phyloP scores from a whole-genome alignment of 2,329 filamentous ascomycete species.

The Lecanicillium sp. region DNA sequence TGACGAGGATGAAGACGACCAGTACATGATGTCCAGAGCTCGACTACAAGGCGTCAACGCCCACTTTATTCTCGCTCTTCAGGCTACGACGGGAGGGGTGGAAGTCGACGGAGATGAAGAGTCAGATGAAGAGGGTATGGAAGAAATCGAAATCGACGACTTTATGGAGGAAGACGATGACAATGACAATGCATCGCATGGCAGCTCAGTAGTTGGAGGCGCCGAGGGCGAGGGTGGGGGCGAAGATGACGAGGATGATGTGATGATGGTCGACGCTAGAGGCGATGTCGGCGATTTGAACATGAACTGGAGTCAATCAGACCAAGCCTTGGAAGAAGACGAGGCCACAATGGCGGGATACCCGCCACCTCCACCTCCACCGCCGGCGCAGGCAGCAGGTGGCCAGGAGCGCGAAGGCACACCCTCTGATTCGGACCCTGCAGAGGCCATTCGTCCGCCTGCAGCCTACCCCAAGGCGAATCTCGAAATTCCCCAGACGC shows the following conservation, averaged over 20 bases:
- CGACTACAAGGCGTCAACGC: conserved; percentile 29
- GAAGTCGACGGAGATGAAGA: conserved; percentile 25
- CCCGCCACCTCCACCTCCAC: conserved; percentile 57
- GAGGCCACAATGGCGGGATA: conserved; percentile 76
- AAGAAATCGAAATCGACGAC: conserved; percentile 39
- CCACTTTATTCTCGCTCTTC: conserved; percentile 32
- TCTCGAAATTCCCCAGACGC: conserved; percentile 76
- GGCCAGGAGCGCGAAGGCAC: conserved; percentile 56
- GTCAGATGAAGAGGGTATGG: conserved; percentile 28
- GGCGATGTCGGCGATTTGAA: conserved; percentile 40
- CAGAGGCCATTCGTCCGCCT: conserved; percentile 57
- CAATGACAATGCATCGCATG: conserved; percentile 29
- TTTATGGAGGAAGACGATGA: conserved; percentile 52
- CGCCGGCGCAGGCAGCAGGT: conserved; percentile 44
- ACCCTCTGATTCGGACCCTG: conserved; percentile 65
- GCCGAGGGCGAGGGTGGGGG: conserved; percentile 47
- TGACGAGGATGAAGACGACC: conserved; percentile 42
- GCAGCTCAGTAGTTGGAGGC: conserved; percentile 30
- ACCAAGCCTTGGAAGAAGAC: conserved; percentile 66
- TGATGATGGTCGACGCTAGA: conserved; percentile 51
- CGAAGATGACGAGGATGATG: conserved; percentile 48
- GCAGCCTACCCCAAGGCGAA: conserved; percentile 58
- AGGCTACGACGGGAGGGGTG: conserved; percentile 28
- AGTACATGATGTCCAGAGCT: conserved; percentile 34
- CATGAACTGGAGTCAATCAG: conserved; percentile 47